Percentiles rank a stretch among this genome's conserved stretches.
phyloP scores from a whole-genome alignment of 164 flowering plant genomes.

The Echeveria elegans region DNA sequence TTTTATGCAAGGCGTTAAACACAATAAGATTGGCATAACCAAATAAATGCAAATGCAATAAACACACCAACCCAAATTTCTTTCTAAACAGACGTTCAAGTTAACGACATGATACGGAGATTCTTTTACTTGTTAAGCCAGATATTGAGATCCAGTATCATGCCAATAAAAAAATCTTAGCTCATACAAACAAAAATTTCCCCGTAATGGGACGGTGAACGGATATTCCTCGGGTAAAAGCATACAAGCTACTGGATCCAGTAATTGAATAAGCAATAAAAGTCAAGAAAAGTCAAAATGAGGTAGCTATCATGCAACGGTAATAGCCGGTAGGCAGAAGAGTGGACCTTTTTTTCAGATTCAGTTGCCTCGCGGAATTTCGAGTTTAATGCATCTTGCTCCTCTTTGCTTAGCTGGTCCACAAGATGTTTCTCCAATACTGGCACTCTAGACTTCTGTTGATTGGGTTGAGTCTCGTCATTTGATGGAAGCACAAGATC shows the following conservation, averaged over 20 bases:
- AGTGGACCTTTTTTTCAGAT: conserved; percentile 65
- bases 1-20: conserved; percentile 14
- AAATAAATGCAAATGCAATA: not conserved
- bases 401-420: conserved; percentile 79
- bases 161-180: not conserved
- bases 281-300: not conserved
- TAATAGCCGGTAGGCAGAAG: not conserved
- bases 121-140: too few relatives aligned
- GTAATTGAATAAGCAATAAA: not conserved
- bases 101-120: not conserved
- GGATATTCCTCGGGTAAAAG: not conserved
- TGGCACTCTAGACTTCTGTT: conserved; percentile 70
- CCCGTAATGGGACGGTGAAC: not conserved
- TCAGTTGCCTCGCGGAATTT: conserved; percentile 77
- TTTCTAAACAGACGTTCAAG: not conserved
- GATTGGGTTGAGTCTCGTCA: conserved; percentile 26
- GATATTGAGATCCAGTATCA: too few relatives aligned
- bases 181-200: not conserved
- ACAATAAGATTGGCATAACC: not conserved
- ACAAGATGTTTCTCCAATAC: conserved; percentile 73
- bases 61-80: not conserved
- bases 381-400: conserved; percentile 59
- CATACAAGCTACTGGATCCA: not conserved
- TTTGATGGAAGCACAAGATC: conserved; percentile 17
- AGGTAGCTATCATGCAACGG: not conserved